A percentile compares a stretch with the other conserved stretches of the same genome.
These are phyloP conservation scores for Amylostereum areolatum DNA, from an alignment of 1,284 basidiomycete genomes.

Conservation along the genomic window DNA sequence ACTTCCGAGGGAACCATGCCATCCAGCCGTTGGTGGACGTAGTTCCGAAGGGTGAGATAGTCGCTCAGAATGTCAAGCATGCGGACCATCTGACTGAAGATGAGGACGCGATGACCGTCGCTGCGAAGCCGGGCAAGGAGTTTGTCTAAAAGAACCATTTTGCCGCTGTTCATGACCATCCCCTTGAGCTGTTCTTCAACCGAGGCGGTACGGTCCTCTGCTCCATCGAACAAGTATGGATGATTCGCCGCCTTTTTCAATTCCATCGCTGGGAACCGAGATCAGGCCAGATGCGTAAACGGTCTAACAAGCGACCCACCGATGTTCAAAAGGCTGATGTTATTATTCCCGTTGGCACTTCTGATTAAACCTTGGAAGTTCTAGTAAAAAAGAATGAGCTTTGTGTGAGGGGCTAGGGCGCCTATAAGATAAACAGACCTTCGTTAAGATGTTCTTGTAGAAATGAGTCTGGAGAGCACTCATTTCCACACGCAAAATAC, in stretches of 20 bases:
- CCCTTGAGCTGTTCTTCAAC: slow-evolving; percentile 90
- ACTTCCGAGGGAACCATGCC: slow-evolving; percentile 73
- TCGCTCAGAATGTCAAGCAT: slow-evolving; percentile 99
- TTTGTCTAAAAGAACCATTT: slow-evolving; percentile 96
- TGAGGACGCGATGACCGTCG: slow-evolving; percentile 93
- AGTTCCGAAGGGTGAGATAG: slow-evolving; percentile 89
- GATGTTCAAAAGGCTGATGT: slow-evolving; percentile 92
- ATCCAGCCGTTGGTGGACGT: slow-evolving; percentile 73
- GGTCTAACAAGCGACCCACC: slow-evolving; percentile 40
- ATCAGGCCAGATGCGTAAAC: slow-evolving; percentile 3
- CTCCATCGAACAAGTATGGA: slow-evolving; percentile 96
- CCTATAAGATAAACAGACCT: slow-evolving; percentile 39
- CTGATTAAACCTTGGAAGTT: slow-evolving; percentile 93
- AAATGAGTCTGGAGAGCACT: slow-evolving; percentile 95
- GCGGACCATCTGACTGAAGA: slow-evolving; percentile 99
- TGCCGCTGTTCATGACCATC: slow-evolving; percentile 96
- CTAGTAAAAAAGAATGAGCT: slow-evolving; percentile 29
- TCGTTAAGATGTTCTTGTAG: slow-evolving; percentile 98
- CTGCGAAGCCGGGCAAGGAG: slow-evolving; percentile 84
- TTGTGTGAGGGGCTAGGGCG: not conserved
- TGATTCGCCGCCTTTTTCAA: slow-evolving; percentile 98
- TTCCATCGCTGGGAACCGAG: slow-evolving; percentile 69
- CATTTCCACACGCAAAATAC: slow-evolving; percentile 98
- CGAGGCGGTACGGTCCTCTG: slow-evolving; percentile 73
- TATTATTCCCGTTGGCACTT: slow-evolving; percentile 75